Evolutionary conservation across 495 filamentous ascomycete species (phyloP).

Genomic region (Aspergillus panamensis): DNA sequence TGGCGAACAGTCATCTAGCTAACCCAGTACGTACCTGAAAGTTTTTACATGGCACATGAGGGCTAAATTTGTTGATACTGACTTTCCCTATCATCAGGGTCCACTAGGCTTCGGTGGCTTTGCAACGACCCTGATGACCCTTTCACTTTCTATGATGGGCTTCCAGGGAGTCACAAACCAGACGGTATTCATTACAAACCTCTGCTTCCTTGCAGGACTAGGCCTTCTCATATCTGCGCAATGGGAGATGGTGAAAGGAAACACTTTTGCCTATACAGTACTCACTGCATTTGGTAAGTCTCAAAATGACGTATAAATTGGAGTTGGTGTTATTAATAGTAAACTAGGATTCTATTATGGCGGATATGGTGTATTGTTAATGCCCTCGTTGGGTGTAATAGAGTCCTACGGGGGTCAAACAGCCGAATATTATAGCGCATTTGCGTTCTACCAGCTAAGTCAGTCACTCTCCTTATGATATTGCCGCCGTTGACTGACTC

Average conservation of each 20-base stretch:
- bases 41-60: neutral
- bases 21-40: neutral
- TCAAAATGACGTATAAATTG: neutral
- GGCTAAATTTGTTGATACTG: neutral
- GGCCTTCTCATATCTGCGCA: constrained; percentile 49
- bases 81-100: constrained; percentile 22
- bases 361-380: constrained; percentile 24
- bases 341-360: constrained; percentile 23
- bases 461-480: neutral
- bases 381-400: constrained; percentile 22
- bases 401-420: constrained; percentile 24
- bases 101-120: constrained; percentile 50
- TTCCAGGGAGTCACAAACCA: constrained; percentile 43
- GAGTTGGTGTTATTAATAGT: constrained; percentile 23
- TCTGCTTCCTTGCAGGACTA: constrained; percentile 49
- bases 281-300: constrained; percentile 28
- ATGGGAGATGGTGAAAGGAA: constrained; percentile 49
- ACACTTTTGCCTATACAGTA: constrained; percentile 50
- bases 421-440: constrained; percentile 22
- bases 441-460: constrained; percentile 23
- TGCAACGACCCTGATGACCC: constrained; percentile 48
- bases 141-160: constrained; percentile 49
- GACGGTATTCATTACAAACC: constrained; percentile 49
- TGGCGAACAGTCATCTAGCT: neutral
- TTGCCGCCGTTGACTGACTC: neutral